Conservation (phyloP, 1,139 yeast genomes). For the Candida freyschussii region DNA sequence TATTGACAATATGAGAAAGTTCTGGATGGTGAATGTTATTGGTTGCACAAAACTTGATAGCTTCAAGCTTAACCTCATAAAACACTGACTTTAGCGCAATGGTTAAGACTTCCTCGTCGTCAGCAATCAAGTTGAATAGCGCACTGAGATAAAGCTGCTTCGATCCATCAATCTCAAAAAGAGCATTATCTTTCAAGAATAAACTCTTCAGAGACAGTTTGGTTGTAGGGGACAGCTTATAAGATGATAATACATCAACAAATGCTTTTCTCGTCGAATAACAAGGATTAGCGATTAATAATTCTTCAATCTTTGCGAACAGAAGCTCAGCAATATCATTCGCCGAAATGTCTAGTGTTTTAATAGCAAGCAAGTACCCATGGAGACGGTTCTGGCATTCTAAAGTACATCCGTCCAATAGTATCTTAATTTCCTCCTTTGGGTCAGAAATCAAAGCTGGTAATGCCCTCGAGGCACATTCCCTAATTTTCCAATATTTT, state of each 20-base stretch:
- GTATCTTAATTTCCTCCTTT: constrained; percentile 23
- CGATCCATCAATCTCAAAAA: constrained; percentile 38
- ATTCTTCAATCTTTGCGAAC: constrained; percentile 17
- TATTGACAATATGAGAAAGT: constrained; percentile 18
- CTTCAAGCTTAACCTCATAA: constrained; percentile 47
- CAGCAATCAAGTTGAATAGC: constrained; percentile 29
- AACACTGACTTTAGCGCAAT: constrained; percentile 35
- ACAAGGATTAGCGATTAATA: constrained; percentile 29
- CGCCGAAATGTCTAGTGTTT: constrained; percentile 24
- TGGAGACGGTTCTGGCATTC: constrained; percentile 45
- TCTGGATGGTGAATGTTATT: constrained; percentile 7
- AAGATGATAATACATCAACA: constrained; percentile 9
- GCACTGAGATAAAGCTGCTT: constrained; percentile 39
- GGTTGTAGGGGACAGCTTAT: constrained; percentile 6
- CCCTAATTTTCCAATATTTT: constrained; percentile 76
- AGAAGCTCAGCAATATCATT: constrained; percentile 16
- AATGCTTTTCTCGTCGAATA: constrained; percentile 32
- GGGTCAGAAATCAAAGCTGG: constrained; percentile 42
- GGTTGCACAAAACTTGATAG: constrained; percentile 32
- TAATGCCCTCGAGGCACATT: constrained; percentile 72
- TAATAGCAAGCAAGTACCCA: constrained; percentile 50
- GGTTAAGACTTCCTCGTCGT: constrained; percentile 26
- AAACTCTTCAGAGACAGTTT: constrained; percentile 25
- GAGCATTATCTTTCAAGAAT: constrained; percentile 26
- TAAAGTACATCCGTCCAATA: constrained; percentile 15